Percentiles rank a stretch among this genome's conserved stretches.
These are phyloP conservation scores for Fusarium sp. DNA, from an alignment of 2,329 filamentous ascomycete species.

Conservation along the genomic window DNA sequence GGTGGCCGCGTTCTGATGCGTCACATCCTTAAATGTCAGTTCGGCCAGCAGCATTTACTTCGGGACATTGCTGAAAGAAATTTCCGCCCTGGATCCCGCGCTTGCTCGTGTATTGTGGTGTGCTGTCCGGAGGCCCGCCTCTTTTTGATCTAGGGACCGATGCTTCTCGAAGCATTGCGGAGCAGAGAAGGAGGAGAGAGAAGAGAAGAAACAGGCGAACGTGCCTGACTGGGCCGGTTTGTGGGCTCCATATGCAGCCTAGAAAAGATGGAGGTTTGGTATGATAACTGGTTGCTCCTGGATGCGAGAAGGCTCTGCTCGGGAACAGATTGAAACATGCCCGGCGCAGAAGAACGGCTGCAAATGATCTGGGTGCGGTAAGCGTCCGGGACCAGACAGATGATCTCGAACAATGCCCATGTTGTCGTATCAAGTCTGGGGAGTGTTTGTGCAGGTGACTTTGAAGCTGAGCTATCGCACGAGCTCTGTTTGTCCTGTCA, in stretches of 20 bases:
- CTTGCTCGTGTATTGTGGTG: constrained; percentile 23
- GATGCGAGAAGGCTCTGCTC: constrained; percentile 24
- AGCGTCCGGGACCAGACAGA: constrained; percentile 16
- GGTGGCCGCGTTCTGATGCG: constrained; percentile 21
- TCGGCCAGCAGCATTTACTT: constrained; percentile 32
- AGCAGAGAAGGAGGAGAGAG: constrained; percentile 3
- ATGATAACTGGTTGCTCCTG: constrained; percentile 15
- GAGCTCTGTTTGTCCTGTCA: constrained; percentile 11
- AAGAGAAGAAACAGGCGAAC: constrained; percentile 15
- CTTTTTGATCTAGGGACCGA: constrained; percentile 11
- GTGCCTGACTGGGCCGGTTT: constrained; percentile 16
- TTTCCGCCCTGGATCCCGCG: constrained; percentile 33
- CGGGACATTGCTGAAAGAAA: constrained; percentile 38
- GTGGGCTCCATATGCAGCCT: constrained; percentile 7
- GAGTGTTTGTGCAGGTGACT: constrained; percentile 5
- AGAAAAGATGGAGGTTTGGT: constrained; percentile 5
- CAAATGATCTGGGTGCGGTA: constrained; percentile 6
- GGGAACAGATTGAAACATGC: constrained; percentile 33
- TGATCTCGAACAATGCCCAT: constrained; percentile 11
- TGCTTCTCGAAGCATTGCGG: constrained; percentile 13
- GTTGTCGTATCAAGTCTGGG: not conserved
- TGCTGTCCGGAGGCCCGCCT: constrained; percentile 11
- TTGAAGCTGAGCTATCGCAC: constrained; percentile 2
- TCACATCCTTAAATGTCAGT: constrained; percentile 42
- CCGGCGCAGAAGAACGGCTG: constrained; percentile 28